Evolutionary conservation across 2,329 filamentous ascomycete genomes (phyloP), one percentile per base, ranked within the genome.

Genomic region (Fusarium avenaceum): DNA sequence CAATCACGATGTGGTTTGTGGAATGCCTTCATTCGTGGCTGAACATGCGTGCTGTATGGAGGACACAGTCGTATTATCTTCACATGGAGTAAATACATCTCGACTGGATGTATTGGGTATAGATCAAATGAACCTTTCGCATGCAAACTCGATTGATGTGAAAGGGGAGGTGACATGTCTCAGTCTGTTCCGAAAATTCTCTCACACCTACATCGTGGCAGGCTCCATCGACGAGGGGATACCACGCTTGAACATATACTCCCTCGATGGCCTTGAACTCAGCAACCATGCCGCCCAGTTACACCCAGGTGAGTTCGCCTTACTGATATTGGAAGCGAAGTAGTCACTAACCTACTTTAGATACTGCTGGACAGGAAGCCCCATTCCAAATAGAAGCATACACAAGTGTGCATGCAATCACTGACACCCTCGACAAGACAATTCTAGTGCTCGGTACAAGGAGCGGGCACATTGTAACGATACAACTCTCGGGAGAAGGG

Each of bases 111-210:
- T 80, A 2, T 75, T 85, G 42, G 73, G 63, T 10, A 71, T 83
- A 24, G 76, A 82, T 32, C 71, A 71, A 26, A 72, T 74, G 35
- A 63, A 73, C 1, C 58, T 84, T 13, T 65, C 72, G 1, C 67
- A 73, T 14, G 42, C 70, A 2, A 69, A 61, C 7, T 74, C 73
- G 4, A 80, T 81, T 73, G 70, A 79, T 13, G 71, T 82, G 0
- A 69, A 79, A 11, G 83, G 82, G 1, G 85, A 87, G 64, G 77
- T 86, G 4, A 87, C 84, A 5, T 86, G 83, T 59, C 68, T 88
- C 8, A 73, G 75, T 3, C 63, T 83, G 6, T 78, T 78, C 24
- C 55, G 45, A 3, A 59, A 76, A 6, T 62, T 68, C 4, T 74
- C 62, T 2, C 58, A 73, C 9, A 64, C 73, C 4, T 76, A 69